Evolutionary conservation across 2,329 filamentous ascomycete species (phyloP).

Genomic region (Aspergillus felis): DNA sequence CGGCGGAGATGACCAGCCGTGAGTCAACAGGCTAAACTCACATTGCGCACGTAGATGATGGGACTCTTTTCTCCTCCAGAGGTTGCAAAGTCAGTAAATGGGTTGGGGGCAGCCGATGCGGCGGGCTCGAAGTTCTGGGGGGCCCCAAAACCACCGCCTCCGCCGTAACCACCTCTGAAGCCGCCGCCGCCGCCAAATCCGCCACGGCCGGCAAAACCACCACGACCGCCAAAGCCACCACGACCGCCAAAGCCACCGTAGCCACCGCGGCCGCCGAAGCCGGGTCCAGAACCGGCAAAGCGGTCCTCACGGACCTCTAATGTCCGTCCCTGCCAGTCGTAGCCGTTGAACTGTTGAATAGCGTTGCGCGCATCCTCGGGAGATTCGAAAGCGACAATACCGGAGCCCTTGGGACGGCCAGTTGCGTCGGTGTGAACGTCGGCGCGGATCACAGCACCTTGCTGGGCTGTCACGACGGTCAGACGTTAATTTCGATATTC

Average conservation of each 20-base stretch:
- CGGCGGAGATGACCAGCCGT: neutral
- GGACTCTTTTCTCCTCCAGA: conserved; percentile 78
- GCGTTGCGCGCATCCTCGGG: conserved; percentile 92
- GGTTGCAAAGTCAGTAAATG: conserved; percentile 90
- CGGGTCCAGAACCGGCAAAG: conserved; percentile 64
- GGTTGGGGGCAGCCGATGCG: conserved; percentile 63
- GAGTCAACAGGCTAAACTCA: conserved; percentile 50
- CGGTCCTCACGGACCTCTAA: conserved; percentile 96
- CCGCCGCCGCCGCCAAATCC: conserved; percentile 47
- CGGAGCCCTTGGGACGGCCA: conserved; percentile 91
- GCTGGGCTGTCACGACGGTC: conserved; percentile 35
- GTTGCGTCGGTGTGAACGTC: conserved; percentile 92
- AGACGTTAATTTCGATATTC: conserved; percentile 27
- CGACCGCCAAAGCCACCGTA: conserved; percentile 37
- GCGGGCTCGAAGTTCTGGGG: conserved; percentile 35
- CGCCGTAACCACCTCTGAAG: conserved; percentile 50
- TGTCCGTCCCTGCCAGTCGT: conserved; percentile 92
- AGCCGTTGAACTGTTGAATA: conserved; percentile 96
- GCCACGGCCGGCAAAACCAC: conserved; percentile 48
- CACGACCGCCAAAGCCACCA: conserved; percentile 43
- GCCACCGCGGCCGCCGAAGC: conserved; percentile 41
- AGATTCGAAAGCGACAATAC: conserved; percentile 94
- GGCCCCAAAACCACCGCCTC: conserved; percentile 46
- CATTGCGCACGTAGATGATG: conserved; percentile 93
- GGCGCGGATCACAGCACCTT: conserved; percentile 82